Evolutionary conservation across 108 stramenopile genomes (phyloP).

Genomic region (Bacterosira constricta): DNA sequence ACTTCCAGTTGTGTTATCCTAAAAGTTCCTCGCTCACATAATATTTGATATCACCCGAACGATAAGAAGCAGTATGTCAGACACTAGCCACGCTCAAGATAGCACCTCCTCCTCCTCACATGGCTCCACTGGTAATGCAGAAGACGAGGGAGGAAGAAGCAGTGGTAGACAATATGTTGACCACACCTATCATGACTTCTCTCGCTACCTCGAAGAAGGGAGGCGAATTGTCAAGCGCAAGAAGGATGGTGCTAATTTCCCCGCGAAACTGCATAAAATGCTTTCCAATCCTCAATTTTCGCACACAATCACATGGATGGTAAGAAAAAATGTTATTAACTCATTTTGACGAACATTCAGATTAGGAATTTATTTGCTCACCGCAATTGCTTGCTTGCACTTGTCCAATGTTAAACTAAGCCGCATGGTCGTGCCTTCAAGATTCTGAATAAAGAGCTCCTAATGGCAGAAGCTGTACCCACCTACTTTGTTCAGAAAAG

Average conservation of each 20-base stretch:
- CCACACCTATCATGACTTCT: conserved; percentile 25
- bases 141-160: too few species aligned
- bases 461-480: conserved; percentile 52
- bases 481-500: conserved; percentile 62
- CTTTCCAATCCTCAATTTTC: conserved; percentile 14
- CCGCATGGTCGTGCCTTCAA: conserved; percentile 3
- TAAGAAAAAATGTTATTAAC: neutral
- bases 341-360: neutral
- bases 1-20: too few species aligned
- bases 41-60: too few species aligned
- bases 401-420: neutral
- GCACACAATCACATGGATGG: conserved; percentile 33
- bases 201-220: neutral
- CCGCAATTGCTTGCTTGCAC: neutral
- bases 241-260: conserved; percentile 16
- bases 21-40: too few species aligned
- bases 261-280: conserved; percentile 27
- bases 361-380: neutral
- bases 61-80: too few species aligned
- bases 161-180: too few species aligned
- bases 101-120: too few species aligned
- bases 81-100: too few species aligned
- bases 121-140: too few species aligned
- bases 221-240: neutral
- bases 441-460: conserved; percentile 9